Conservation (phyloP, 495 filamentous ascomycete species). For the Lophiostoma macrostomum region DNA sequence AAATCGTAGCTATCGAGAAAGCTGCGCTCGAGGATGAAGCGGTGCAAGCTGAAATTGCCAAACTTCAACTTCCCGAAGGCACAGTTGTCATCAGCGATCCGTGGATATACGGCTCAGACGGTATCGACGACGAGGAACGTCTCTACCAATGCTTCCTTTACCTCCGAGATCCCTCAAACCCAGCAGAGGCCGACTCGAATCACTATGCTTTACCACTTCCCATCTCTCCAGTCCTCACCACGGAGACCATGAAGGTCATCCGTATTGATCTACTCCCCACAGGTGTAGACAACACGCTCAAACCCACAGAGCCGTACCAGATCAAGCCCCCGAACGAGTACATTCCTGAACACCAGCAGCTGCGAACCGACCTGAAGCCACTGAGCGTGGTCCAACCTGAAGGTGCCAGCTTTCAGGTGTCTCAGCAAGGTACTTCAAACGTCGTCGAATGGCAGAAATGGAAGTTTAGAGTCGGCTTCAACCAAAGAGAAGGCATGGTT, state of each 20-base stretch:
- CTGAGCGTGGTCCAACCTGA: slow-evolving; percentile 74
- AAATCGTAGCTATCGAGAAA: slow-evolving; percentile 60
- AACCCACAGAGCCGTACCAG: slow-evolving; percentile 53
- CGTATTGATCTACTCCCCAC: slow-evolving; percentile 59
- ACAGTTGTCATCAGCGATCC: slow-evolving; percentile 61
- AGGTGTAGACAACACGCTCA: slow-evolving; percentile 59
- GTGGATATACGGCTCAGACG: slow-evolving; percentile 71
- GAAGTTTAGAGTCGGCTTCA: slow-evolving; percentile 71
- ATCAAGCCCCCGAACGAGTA: slow-evolving; percentile 66
- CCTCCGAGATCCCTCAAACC: slow-evolving; percentile 55
- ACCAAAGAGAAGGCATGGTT: slow-evolving; percentile 65
- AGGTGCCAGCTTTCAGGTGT: slow-evolving; percentile 64
- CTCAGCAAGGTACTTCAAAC: slow-evolving; percentile 43
- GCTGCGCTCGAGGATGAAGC: slow-evolving; percentile 53
- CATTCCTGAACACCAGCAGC: slow-evolving; percentile 63
- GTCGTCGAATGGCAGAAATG: slow-evolving; percentile 71
- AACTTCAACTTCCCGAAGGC: slow-evolving; percentile 62
- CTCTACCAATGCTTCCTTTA: slow-evolving; percentile 68
- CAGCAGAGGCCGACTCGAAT: slow-evolving; percentile 61
- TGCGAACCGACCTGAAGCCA: slow-evolving; percentile 67
- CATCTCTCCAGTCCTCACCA: slow-evolving; percentile 74
- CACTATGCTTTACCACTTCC: slow-evolving; percentile 77
- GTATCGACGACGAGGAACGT: slow-evolving; percentile 57
- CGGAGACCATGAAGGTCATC: slow-evolving; percentile 60
- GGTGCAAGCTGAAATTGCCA: slow-evolving; percentile 61